Conservation (phyloP, 202 grass and related monocot genomes). For the Musa balbisiana region DNA sequence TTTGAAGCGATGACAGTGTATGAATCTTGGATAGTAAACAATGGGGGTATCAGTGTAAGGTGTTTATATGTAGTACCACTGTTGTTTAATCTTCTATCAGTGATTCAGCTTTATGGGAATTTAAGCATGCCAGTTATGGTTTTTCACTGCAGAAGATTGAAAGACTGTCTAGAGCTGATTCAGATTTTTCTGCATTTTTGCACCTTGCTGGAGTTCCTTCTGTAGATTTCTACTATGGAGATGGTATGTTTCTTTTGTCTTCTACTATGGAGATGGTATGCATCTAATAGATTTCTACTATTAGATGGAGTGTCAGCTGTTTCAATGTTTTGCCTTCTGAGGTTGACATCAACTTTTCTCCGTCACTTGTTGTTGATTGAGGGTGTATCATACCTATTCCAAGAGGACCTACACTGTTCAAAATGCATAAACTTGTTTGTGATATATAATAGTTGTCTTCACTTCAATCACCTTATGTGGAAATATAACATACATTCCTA, state of each 20-base stretch:
- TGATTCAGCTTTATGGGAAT: not conserved
- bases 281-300: not conserved
- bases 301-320: too few relatives aligned
- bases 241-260: slow-evolving; percentile 37
- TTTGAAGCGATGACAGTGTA: slow-evolving; percentile 53
- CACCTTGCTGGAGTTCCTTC: slow-evolving; percentile 85
- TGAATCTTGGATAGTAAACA: slow-evolving; percentile 60
- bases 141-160: slow-evolving; percentile 53
- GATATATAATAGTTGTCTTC: not conserved
- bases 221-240: slow-evolving; percentile 86
- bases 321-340: too few relatives aligned
- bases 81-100: not conserved
- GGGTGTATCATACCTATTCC: not conserved
- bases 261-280: not conserved
- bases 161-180: slow-evolving; percentile 93
- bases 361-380: not conserved
- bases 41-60: slow-evolving; percentile 57
- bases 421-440: not conserved
- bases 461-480: not conserved
- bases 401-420: not conserved
- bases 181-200: slow-evolving; percentile 80
- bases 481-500: not conserved
- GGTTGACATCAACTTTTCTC: too few relatives aligned
- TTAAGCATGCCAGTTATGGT: not conserved
- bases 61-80: not conserved